Evolutionary conservation across 371 early-diverging fungal species (phyloP), one percentile per base, ranked within the genome.

Genomic region (Rhizopus arrhizus): DNA sequence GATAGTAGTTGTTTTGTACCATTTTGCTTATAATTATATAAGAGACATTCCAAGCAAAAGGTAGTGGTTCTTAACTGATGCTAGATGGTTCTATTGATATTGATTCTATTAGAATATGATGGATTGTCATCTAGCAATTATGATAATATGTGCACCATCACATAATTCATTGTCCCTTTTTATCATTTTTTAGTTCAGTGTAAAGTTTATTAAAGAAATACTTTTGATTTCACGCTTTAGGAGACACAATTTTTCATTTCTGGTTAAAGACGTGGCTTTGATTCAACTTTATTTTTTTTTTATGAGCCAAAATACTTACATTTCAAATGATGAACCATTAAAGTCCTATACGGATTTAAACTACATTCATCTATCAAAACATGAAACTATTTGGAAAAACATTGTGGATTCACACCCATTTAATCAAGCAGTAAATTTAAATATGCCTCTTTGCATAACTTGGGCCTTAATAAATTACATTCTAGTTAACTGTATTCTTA

Each of bases 401-500:
- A 38, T 70, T 10, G 81, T 85, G 34, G 55, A 70, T 13, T 54
- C 65, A 4, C 85, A 85, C 57, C 77, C 81, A 12, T 85, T 82
- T 43, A 85, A 85, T 66, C 74, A 79, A 57, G 66, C 68, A 53
- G 82, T 83, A 78, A 32, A 15, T 57, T 15, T 35, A 22, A 54
- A 9, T 32, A 8, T 13, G 40, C 22, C 41, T 36, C 45, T 48
- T 29, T 13, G 28, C 29, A 31, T 33, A 4, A 16, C 31, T 9
- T 56, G 15, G 12, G 1, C 4, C 11, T 13, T 16, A 22, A 43
- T 6, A 8, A 8, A 29, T 35, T 46, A n/a, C 11, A 4, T 12
- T 57, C 40, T 56, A 65, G 66, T 35, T 70, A 4, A 50, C 62
- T 34, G 46, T 70, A 4, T 58, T 68, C 34, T 51, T 77, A 64